These are phyloP conservation scores for Phlebiopsis gigantea DNA, from an alignment of 768 basidiomycete species.

Conservation along the genomic window DNA sequence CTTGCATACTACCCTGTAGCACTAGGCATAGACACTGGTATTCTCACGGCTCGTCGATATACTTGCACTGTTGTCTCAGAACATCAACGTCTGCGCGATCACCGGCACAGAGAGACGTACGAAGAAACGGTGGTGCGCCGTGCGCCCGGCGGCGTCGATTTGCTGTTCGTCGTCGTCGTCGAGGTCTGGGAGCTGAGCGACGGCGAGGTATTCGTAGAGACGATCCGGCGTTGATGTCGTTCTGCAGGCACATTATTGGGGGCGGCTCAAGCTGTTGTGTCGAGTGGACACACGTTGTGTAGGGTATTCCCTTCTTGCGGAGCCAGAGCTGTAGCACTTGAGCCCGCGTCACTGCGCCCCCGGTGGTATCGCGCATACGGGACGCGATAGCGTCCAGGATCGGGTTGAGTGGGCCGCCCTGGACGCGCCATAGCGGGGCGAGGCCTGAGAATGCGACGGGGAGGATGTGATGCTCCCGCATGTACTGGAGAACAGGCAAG, in stretches of 20 bases:
- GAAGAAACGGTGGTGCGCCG: conserved; percentile 26
- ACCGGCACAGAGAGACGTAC: conserved; percentile 15
- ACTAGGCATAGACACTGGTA: not conserved
- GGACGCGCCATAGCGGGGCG: conserved; percentile 30
- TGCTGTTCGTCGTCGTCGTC: conserved; percentile 22
- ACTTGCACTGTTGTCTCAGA: not conserved
- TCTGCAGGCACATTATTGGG: conserved; percentile 15
- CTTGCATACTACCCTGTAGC: not conserved
- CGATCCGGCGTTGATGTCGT: conserved; percentile 38
- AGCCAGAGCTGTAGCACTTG: conserved; percentile 30
- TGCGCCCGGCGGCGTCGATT: conserved; percentile 25
- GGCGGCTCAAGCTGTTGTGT: not conserved
- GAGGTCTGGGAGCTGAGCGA: conserved; percentile 34
- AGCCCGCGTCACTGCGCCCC: conserved; percentile 21
- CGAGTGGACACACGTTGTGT: conserved; percentile 25
- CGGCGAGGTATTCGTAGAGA: conserved; percentile 42
- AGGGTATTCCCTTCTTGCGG: conserved; percentile 25
- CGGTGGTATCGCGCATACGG: conserved; percentile 17
- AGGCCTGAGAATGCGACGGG: conserved; percentile 37
- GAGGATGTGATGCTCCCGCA: conserved; percentile 32
- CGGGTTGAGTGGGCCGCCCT: conserved; percentile 35
- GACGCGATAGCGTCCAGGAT: conserved; percentile 29
- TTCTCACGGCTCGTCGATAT: conserved; percentile 2
- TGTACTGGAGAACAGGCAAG: conserved; percentile 28
- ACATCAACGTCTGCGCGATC: too few species aligned